Evolutionary conservation across 176 grass and related monocot species (phyloP), one percentile per base, ranked within the genome.

Genomic region (Triticum monococcum): DNA sequence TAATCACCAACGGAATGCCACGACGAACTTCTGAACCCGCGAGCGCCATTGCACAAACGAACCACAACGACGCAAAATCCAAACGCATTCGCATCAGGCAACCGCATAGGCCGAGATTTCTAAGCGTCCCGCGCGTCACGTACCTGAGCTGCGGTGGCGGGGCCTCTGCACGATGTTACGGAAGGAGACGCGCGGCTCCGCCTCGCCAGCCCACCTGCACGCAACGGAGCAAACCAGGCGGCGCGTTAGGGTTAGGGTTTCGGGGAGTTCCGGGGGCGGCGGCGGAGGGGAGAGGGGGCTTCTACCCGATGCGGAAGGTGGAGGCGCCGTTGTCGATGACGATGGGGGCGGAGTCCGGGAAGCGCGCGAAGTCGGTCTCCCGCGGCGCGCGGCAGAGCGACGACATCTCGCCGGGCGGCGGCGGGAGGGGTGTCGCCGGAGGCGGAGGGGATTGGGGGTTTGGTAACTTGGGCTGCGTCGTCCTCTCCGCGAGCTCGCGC

Each of bases 241-340:
- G 33, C 0, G 8, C 57, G 72, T 70, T 77, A 84, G 72, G 72
- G 72, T 75, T 75, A 75, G 72, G 72, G 72, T 75, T 72, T 37
- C 68, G 63, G 77, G 80, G 43, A 43, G 66, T 60, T 20, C 33
- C 33, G 18, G 54, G 35, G 61, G 81, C 60, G 77, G 81, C 26
- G 36, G 74, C 50, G 16, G 5, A 4, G 70, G 50, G 65, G 24
- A 20, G 18, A 0, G 40, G n/a, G 72, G 28, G 28, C 12, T 83
- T 81, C 23, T 86, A 98, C 97, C 97, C 97, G 54, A 98, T 96
- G 57, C 92, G 92, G 88, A 96, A 96, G 74, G 88, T 84, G 87
- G 92, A 98, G 66, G 90, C 87, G 20, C 97, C 94, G 82, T 98
- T 98, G 88, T 98, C 97, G 86, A 96, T 94, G 78, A 98, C 94